Evolutionary conservation across 805 yeast species (phyloP).

Genomic region (Tetrapisispora nanseiensis): DNA sequence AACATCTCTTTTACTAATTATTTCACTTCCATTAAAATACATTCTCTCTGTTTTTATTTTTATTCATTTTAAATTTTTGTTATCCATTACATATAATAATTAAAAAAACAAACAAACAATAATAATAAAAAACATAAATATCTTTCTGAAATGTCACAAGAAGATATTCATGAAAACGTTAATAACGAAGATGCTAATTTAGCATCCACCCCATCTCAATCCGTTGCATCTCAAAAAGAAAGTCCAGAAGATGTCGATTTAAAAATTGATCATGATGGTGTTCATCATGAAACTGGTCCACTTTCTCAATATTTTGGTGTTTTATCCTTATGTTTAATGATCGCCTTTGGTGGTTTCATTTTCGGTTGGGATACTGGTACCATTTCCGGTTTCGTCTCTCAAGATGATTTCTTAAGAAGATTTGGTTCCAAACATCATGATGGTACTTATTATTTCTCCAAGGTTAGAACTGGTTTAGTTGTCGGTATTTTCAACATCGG

Average conservation of each 20-base stretch:
- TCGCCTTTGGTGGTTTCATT: constrained; percentile 32
- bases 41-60: too few relatives aligned
- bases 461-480: constrained; percentile 43
- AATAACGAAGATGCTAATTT: background rate
- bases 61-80: too few relatives aligned
- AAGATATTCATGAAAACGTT: background rate
- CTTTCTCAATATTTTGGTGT: constrained; percentile 21
- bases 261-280: constrained; percentile 3
- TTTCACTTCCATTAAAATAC: too few relatives aligned
- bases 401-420: constrained; percentile 42
- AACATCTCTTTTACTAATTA: too few relatives aligned
- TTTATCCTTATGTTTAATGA: constrained; percentile 23
- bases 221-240: constrained; percentile 9
- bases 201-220: constrained; percentile 3
- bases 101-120: background rate
- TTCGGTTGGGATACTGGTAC: constrained; percentile 78
- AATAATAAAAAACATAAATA: background rate
- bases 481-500: constrained; percentile 55
- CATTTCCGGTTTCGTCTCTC: constrained; percentile 54
- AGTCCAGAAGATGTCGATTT: constrained; percentile 8
- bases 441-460: constrained; percentile 38
- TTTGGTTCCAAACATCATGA: constrained; percentile 39
- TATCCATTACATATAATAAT: background rate
- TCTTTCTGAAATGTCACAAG: constrained; percentile 1
- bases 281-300: constrained; percentile 11